Conservation (phyloP, 176 grass and related monocot genomes). For the Poa annua region DNA sequence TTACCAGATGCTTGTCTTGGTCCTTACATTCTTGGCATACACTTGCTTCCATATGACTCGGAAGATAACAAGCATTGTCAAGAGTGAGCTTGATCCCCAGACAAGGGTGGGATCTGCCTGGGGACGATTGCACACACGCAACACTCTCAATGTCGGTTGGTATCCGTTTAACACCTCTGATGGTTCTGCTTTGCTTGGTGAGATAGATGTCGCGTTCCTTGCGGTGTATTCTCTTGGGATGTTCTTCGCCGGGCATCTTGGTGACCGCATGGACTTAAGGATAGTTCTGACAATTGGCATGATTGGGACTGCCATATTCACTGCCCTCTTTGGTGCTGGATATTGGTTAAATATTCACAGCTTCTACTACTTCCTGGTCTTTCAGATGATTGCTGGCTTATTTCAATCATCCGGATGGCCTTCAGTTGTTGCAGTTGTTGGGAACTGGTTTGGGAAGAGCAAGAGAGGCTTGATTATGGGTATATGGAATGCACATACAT, state of each 20-base stretch:
- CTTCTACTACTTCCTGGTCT: constrained; percentile 70
- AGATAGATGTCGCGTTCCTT: constrained; percentile 80
- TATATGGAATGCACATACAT: constrained; percentile 90
- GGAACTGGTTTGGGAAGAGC: constrained; percentile 91
- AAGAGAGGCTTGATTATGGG: constrained; percentile 91
- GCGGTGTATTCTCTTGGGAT: constrained; percentile 76
- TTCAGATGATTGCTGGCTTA: constrained; percentile 82
- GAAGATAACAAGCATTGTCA: constrained; percentile 84
- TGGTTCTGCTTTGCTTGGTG: constrained; percentile 63
- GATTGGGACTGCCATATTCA: constrained; percentile 76
- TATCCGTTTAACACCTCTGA: constrained; percentile 62
- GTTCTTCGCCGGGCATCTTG: constrained; percentile 86
- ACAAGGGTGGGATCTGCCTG: constrained; percentile 53
- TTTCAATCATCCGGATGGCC: constrained; percentile 90
- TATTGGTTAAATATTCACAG: constrained; percentile 86
- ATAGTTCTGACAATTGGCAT: constrained; percentile 83
- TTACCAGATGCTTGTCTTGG: constrained; percentile 65
- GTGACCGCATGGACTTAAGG: constrained; percentile 74
- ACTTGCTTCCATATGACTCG: constrained; percentile 74
- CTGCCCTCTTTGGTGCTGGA: constrained; percentile 71
- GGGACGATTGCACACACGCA: constrained; percentile 33
- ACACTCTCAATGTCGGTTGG: constrained; percentile 51
- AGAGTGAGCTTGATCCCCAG: constrained; percentile 69
- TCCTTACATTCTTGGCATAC: constrained; percentile 82
- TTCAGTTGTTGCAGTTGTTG: constrained; percentile 79